Base-by-base conservation (phyloP, 1,139 yeast genomes). In the Kodamaea sp. region DNA sequence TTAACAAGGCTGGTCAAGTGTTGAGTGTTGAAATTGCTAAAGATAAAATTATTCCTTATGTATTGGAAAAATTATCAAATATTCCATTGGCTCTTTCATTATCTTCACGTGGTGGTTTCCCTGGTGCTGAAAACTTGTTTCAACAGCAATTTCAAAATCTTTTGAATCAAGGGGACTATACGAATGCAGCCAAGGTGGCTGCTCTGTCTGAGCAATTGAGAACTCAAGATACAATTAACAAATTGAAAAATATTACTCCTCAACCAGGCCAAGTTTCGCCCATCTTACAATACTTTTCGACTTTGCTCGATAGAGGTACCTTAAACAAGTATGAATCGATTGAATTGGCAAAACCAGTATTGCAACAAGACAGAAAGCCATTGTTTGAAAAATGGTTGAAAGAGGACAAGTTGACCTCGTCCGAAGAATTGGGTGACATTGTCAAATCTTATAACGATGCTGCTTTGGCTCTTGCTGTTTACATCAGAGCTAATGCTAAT, bases 201-300 rank as follows among this genome's bases (percentile, higher is more conserved):
- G 98, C 98, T 20, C 84, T 96, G 29, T 87, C 96, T 11, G 92
- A 89, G 43, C 89, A 89, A 58, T 75, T 94, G 65, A 83, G 99
- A 70, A 90, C 96, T 35, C 95, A 87, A 46, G 95, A 87, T 48
- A 92, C 98, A 31, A 90, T 94, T 58, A 85, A 89, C 65, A 87
- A 89, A 64, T 80, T 94, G 70, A 92, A 92, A 67, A 81, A 81
- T 56, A 75, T 92, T 45, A 95, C 94, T 50, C 88, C 96, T n/a
- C 85, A 88, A 47, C 96, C 96, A 32, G 98, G 98, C 36, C 90
- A 88, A 57, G 86, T 89, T 35, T 87, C 96, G 35, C 98, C 98
- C 39, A 84, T 94, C 50, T 72, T 94, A 58, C 94, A 90, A 62
- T 94, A 94, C 63, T 88, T 94, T 62, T 85, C 95, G 31, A 88